Conservation (phyloP, 371 early-diverging fungal genomes). For the Rhizomucor miehei region DNA sequence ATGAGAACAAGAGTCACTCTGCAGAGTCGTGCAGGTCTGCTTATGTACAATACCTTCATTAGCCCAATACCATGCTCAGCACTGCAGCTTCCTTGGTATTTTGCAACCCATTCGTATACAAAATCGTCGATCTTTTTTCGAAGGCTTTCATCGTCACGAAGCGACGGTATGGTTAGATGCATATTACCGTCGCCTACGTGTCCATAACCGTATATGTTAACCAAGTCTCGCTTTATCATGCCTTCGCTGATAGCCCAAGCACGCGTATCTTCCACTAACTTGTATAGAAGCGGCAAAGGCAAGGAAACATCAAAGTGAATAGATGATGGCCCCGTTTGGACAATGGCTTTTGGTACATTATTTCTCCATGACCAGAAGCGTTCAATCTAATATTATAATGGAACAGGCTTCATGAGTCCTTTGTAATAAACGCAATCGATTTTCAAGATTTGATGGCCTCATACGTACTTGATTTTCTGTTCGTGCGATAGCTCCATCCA, state of each 20-base stretch:
- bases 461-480: constrained; percentile 15
- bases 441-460: no score
- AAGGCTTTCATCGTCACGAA: constrained; percentile 45
- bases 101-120: constrained; percentile 75
- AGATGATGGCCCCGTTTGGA: constrained; percentile 52
- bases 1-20: background rate
- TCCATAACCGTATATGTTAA: constrained; percentile 85
- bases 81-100: constrained; percentile 53
- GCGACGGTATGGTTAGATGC: constrained; percentile 84
- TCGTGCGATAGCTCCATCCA: constrained; percentile 78
- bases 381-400: constrained; percentile 33
- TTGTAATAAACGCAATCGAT: background rate
- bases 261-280: constrained; percentile 71
- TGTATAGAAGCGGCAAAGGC: constrained; percentile 77
- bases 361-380: constrained; percentile 40
- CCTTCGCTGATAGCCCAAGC: constrained; percentile 47
- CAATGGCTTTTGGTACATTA: constrained; percentile 33
- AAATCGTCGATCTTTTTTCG: constrained; percentile 80
- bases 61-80: constrained; percentile 72
- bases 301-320: constrained; percentile 81
- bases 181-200: constrained; percentile 90
- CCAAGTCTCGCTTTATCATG: constrained; percentile 48
- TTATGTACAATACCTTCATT: constrained; percentile 45
- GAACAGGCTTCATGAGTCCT: constrained; percentile 26
- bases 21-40: background rate